phyloP scores from a whole-genome alignment of 306 rosid genomes.

The Cucurbita pepo region DNA sequence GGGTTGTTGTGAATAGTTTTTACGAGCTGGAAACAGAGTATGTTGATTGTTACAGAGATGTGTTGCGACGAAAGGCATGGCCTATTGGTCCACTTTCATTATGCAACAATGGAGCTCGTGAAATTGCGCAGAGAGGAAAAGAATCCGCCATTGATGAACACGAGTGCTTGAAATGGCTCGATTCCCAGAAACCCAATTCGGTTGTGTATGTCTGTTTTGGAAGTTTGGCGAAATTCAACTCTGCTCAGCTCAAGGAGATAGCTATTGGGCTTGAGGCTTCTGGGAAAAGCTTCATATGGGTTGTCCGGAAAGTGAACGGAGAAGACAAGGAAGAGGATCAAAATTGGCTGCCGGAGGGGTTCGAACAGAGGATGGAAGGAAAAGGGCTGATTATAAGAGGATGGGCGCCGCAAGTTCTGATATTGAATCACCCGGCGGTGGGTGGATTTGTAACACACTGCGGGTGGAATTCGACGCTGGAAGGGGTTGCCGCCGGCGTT shows the following conservation, averaged over 20 bases:
- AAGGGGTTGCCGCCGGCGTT: constrained; percentile 34
- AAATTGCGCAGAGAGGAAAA: constrained; percentile 13
- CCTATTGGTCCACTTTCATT: constrained; percentile 15
- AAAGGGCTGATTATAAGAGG: constrained; percentile 19
- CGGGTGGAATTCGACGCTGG: constrained; percentile 68
- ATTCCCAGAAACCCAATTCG: constrained; percentile 14
- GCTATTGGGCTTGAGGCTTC: constrained; percentile 13
- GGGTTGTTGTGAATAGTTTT: constrained; percentile 15
- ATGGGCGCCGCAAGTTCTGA: constrained; percentile 37
- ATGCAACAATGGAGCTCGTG: constrained; percentile 5
- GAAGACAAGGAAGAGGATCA: background rate
- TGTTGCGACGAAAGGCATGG: constrained; percentile 13
- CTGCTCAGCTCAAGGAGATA: constrained; percentile 11
- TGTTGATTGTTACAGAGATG: constrained; percentile 1
- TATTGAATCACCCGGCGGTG: constrained; percentile 32
- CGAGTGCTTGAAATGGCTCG: constrained; percentile 19
- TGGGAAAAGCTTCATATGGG: constrained; percentile 5
- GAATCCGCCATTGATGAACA: constrained; percentile 11
- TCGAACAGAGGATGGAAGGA: constrained; percentile 17
- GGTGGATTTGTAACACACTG: constrained; percentile 67
- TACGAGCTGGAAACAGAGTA: constrained; percentile 16
- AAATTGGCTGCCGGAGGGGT: constrained; percentile 19
- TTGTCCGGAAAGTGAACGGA: background rate
- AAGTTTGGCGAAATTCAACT: constrained; percentile 9
- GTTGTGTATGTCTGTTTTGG: constrained; percentile 27